phyloP scores from a whole-genome alignment of 2,329 filamentous ascomycete genomes.

The Colletotrichum noveboracense region DNA sequence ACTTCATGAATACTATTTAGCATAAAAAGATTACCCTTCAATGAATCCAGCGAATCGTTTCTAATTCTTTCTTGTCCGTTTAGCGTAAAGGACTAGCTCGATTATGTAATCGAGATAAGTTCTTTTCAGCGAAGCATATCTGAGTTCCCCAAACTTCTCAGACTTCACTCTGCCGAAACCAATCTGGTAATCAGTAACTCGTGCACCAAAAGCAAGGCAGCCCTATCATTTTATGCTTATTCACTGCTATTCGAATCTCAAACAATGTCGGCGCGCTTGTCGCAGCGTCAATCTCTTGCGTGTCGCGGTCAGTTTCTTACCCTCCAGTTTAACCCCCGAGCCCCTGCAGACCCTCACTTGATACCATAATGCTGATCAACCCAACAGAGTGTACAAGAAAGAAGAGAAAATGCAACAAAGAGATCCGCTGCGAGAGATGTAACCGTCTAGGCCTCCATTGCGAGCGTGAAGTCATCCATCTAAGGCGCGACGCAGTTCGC shows the following conservation, averaged over 20 bases:
- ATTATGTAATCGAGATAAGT: neutral
- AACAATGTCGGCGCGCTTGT: neutral
- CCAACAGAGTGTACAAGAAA: neutral
- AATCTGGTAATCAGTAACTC: accelerated
- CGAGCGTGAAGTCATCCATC: neutral
- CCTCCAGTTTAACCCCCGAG: neutral
- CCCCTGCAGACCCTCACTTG: neutral
- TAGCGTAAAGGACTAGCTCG: neutral
- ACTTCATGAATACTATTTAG: neutral
- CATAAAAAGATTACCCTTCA: neutral
- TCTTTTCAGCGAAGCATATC: neutral
- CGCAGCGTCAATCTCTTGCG: neutral
- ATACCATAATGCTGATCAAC: too few species aligned
- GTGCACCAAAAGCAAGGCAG: neutral
- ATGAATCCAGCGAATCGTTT: neutral
- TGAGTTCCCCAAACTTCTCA: neutral
- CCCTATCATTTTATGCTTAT: accelerated
- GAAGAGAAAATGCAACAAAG: neutral
- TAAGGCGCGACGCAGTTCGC: neutral
- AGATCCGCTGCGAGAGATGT: neutral
- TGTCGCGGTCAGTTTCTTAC: neutral
- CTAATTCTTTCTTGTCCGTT: neutral
- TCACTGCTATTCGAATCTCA: neutral
- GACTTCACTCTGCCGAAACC: neutral
- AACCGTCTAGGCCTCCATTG: neutral